These are phyloP conservation scores for Lenwebbia sp. DNA, from an alignment of 345 rosid genomes.

Conservation along the genomic window DNA sequence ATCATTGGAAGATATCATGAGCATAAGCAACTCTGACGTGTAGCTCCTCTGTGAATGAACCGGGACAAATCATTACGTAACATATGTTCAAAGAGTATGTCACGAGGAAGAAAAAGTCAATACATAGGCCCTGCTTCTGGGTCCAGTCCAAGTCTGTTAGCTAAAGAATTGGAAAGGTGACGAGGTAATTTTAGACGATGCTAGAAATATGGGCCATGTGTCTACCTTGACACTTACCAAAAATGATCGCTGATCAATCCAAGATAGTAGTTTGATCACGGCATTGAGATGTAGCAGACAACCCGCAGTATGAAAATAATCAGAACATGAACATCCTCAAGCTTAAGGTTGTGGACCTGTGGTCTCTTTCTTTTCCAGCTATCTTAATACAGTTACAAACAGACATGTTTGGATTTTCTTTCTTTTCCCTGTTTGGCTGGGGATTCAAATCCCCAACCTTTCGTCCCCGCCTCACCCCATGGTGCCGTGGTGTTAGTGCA, in stretches of 20 bases:
- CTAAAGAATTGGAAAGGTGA: not conserved
- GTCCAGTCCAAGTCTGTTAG: not conserved
- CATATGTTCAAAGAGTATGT: not conserved
- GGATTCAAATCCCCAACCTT: not conserved
- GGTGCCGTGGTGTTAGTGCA: not conserved
- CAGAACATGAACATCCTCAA: not conserved
- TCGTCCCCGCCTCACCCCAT: not conserved
- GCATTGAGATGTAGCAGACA: not conserved
- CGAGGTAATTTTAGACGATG: not conserved
- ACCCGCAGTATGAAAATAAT: not conserved
- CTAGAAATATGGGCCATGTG: not conserved
- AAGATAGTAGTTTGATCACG: not conserved
- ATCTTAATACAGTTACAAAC: rapidly evolving
- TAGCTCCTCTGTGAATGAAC: not conserved
- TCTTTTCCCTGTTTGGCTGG: not conserved
- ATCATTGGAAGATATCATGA: not conserved
- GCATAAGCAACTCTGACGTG: not conserved
- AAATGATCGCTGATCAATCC: not conserved
- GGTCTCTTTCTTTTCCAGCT: not conserved
- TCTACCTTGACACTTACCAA: not conserved
- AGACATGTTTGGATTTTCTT: not conserved
- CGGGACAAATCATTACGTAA: not conserved
- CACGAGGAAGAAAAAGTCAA: not conserved
- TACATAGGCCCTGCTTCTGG: not conserved
- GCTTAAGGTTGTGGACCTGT: not conserved